A percentile compares a stretch with the other conserved stretches of the same genome.
Conservation (phyloP, 495 filamentous ascomycete species). For the Trichoderma orchidacearum region DNA sequence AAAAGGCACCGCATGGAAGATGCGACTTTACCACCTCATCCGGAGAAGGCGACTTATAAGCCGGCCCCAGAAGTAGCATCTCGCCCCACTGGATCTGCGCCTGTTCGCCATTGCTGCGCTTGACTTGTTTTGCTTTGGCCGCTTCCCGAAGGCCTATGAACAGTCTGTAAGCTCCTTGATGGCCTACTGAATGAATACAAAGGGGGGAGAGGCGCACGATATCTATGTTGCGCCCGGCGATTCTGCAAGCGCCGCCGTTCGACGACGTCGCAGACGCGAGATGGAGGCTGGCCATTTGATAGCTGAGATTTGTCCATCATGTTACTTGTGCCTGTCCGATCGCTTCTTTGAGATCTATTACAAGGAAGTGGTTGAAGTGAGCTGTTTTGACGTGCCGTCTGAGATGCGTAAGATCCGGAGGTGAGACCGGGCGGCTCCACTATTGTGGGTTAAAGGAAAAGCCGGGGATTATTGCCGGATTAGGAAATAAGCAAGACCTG, state of each 20-base stretch:
- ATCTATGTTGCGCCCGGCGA: background rate
- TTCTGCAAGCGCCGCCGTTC: background rate
- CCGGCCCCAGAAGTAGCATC: too few species aligned
- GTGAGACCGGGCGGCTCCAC: too few species aligned
- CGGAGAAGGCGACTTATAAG: too few species aligned
- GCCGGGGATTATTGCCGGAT: background rate
- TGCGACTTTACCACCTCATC: background rate
- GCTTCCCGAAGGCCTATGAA: background rate
- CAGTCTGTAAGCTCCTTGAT: background rate
- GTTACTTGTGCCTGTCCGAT: too few species aligned
- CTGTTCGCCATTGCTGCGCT: too few species aligned
- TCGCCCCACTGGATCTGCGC: too few species aligned
- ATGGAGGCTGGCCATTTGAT: background rate
- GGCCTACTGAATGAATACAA: background rate
- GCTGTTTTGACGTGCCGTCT: too few species aligned
- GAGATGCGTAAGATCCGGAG: too few species aligned
- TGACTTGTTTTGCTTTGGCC: background rate
- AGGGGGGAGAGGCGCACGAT: background rate
- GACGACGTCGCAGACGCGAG: background rate
- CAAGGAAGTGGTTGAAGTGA: too few species aligned
- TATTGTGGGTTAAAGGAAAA: too few species aligned
- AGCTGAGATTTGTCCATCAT: too few species aligned
- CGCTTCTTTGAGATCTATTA: too few species aligned
- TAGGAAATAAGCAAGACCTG: background rate
- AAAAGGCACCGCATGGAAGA: background rate